Base-by-base conservation (phyloP, 169 alveolate genomes). In the Eimeria maxima region DNA sequence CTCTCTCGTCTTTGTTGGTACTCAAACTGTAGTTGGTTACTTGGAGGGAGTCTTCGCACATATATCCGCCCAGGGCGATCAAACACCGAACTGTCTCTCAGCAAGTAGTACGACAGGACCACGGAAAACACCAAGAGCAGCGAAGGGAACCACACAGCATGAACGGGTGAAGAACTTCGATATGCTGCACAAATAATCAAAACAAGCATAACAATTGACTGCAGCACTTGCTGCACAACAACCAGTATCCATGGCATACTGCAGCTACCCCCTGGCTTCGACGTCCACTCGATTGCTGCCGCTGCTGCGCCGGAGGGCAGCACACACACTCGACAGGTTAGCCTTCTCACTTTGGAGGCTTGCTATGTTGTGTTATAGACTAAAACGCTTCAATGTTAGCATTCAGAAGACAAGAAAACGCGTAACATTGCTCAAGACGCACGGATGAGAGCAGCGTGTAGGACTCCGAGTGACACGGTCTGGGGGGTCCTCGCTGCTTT, bases 211-310 rank as follows among this genome's bases (percentile, higher is more conserved):
- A 71, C 81, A 71, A 71, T 71, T 71, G 81, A 71, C 44, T 42
- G 65, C 88, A 78, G 88, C 88, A 78, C 65, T 78, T 44, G 88
- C 63, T 45, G 88, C 88, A 78, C 67, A 47, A 78, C 88, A 44
- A 44, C 67, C 6, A 78, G 67, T 78, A 44, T 8, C 88, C 65
- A 45, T 78, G 60, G 91, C 91, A 83, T 83, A 57, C 91, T 50
- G 91, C 91, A 45, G 88, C 88, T 20, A 22, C 88, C 89, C 67
- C 42, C 13, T 18, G 60, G 88, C 88, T 78, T 45, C 44, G 60
- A 42, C 88, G 88, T 83, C 33, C 74, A 53, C 73, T 83, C 91
- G 91, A 83, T 83, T 78, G 88, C 88, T 45, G 88, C 88, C 3
- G 42, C 88, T 78, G 88, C 88, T 83, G 91, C 55, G 13, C 76